Conservation (phyloP, 83 land plant species). For the Diphasiastrum complanatum region DNA sequence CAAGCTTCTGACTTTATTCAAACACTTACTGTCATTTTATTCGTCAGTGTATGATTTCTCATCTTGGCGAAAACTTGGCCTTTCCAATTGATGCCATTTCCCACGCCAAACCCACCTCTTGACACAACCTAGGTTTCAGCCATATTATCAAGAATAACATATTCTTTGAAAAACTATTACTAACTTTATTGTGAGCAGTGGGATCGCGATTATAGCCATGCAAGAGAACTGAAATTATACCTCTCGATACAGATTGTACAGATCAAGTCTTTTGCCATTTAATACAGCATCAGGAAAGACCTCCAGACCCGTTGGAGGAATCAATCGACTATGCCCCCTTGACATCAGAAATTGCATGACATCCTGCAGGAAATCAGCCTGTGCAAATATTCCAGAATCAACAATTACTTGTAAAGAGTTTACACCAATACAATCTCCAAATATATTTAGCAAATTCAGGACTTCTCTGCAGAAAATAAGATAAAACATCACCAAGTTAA, state of each 20-base stretch:
- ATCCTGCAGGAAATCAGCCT: constrained; percentile 91
- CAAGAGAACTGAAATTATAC: constrained; percentile 24
- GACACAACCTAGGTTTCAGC: constrained; percentile 97
- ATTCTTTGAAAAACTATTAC: not conserved
- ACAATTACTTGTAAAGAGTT: no score
- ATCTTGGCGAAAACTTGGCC: constrained; percentile 98
- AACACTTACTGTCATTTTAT: constrained; percentile 85
- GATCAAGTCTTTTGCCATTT: constrained; percentile 92
- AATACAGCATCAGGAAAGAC: constrained; percentile 94
- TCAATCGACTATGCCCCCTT: constrained; percentile 85
- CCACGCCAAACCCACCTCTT: constrained; percentile 98
- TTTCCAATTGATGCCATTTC: constrained; percentile 99
- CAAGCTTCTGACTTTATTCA: not conserved
- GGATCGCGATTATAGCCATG: not conserved
- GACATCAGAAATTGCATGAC: constrained; percentile 78
- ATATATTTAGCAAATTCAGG: not conserved
- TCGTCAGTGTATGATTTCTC: constrained; percentile 87
- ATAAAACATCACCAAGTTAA: not conserved
- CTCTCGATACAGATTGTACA: constrained; percentile 92
- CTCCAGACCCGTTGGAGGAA: constrained; percentile 80
- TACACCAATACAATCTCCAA: no score
- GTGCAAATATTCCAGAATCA: no score
- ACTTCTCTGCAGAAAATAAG: not conserved
- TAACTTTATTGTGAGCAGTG: not conserved
- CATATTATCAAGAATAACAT: no score